phyloP scores from a whole-genome alignment of 495 filamentous ascomycete genomes.

The Penicillium crystallinum region DNA sequence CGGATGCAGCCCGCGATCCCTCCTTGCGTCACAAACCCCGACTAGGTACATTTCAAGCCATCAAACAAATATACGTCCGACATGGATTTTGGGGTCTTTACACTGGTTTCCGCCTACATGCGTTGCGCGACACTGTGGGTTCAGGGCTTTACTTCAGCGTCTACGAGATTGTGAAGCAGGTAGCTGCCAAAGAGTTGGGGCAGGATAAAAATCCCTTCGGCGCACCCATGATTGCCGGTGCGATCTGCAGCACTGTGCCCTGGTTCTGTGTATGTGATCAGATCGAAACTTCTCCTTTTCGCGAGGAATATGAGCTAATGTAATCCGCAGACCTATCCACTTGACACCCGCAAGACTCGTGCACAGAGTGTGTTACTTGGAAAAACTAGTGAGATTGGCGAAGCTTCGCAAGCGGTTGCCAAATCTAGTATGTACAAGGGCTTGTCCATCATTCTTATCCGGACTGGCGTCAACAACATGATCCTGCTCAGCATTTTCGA shows the following conservation, averaged over 20 bases:
- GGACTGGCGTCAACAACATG: slow-evolving; percentile 47
- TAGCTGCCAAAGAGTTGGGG: slow-evolving; percentile 57
- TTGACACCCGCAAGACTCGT: slow-evolving; percentile 47
- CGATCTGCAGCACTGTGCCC: slow-evolving; percentile 44
- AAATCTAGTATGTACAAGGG: slow-evolving; percentile 49
- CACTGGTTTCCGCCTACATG: slow-evolving; percentile 77
- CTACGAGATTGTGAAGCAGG: slow-evolving; percentile 85
- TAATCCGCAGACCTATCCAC: slow-evolving; percentile 37
- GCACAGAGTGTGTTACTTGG: slow-evolving; percentile 44
- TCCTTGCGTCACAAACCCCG: slow-evolving; percentile 66
- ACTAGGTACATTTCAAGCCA: slow-evolving; percentile 74
- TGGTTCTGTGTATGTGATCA: slow-evolving; percentile 42
- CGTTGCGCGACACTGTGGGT: slow-evolving; percentile 80
- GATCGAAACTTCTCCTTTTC: background rate
- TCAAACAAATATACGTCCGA: slow-evolving; percentile 71
- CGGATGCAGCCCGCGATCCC: slow-evolving; percentile 50
- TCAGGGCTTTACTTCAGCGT: slow-evolving; percentile 88
- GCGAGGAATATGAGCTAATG: slow-evolving; percentile 6
- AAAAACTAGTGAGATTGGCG: slow-evolving; percentile 41
- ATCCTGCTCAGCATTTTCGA: slow-evolving; percentile 45
- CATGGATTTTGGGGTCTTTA: slow-evolving; percentile 77
- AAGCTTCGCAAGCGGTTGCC: slow-evolving; percentile 39
- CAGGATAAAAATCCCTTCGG: slow-evolving; percentile 37
- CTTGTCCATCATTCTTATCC: slow-evolving; percentile 42
- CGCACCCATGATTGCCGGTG: slow-evolving; percentile 41